phyloP scores from a whole-genome alignment of 2,329 filamentous ascomycete species.

The Fusarium solani-melongenae region DNA sequence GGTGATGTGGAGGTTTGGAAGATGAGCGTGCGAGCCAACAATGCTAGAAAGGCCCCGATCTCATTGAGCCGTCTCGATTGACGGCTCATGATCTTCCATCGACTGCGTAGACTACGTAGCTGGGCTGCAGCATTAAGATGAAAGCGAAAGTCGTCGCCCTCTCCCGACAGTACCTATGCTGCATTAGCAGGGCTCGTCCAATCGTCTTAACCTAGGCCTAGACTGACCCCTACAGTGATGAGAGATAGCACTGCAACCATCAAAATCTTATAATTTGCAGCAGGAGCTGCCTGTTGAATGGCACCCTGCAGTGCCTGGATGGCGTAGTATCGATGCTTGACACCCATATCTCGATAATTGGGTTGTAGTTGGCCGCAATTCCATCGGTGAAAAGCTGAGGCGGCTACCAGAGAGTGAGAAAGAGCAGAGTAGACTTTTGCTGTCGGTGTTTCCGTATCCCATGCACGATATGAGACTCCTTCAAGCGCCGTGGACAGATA shows the following conservation, averaged over 20 bases:
- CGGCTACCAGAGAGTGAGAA: constrained; percentile 1
- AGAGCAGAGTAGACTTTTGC: constrained; percentile 17
- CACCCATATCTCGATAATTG: not conserved
- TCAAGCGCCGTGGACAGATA: constrained; percentile 20
- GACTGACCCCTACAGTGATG: not conserved
- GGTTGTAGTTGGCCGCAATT: not conserved
- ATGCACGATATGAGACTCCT: not conserved
- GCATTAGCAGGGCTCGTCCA: not conserved
- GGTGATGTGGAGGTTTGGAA: not conserved
- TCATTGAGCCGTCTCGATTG: constrained; percentile 16
- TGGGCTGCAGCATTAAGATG: constrained; percentile 15
- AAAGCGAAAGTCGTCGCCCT: not conserved
- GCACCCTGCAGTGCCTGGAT: not conserved
- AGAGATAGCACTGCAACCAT: not conserved
- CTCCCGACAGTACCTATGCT: not conserved
- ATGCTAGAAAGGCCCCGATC: constrained; percentile 19
- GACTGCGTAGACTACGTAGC: constrained; percentile 10
- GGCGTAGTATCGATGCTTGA: not conserved
- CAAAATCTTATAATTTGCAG: not conserved
- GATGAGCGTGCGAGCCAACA: constrained; percentile 18
- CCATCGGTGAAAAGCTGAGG: not conserved
- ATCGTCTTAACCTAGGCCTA: no score
- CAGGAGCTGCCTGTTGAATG: not conserved
- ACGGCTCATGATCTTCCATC: constrained; percentile 15
- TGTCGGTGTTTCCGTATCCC: not conserved